Base-by-base conservation (phyloP, 371 early-diverging fungal species). In the Mucor plumbeus region DNA sequence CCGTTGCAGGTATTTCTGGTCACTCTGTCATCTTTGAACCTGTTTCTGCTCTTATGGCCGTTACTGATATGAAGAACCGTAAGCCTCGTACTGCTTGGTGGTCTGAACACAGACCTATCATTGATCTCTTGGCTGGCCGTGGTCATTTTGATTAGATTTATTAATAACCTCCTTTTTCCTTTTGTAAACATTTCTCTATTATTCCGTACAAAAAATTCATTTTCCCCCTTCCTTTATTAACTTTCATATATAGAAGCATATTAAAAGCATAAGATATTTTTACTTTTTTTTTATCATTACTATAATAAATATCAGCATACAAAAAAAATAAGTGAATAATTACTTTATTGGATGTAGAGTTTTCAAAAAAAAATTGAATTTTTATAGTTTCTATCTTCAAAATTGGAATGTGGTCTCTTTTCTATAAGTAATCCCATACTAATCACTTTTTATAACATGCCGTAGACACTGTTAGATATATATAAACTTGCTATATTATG, bases 1-100 rank as follows among this genome's bases (percentile, higher is more conserved):
- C 82, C 31, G 94, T 97, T 5, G 89, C 96, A 44, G 99, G 99
- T 59, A 88, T 96, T 63, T 75, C 84, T 14, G 96, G 95, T 39
- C 90, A 90, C 38, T 80, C 86, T 26, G 87, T 94, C 57, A 81
- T 82, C 34, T 94, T 89, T 68, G 85, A 91, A 9, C 90, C 95
- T 38, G 87, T 96, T 4, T 74, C 78, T 64, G 84, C 86, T 5
- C 75, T 94, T 11, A 64, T 91, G 48, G 74, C 82, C 19, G 78
- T 88, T 7, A 95, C 96, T 0, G 91, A 97, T 77, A 77, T 91
- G 78, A 89, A 88, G 76, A 88, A 93, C 68, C 86, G 96, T 41
- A 90, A 90, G 59, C 86, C 88, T 15, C 86, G 73, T 43, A 77
- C 80, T 31, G 80, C 87, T 11, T 95, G 95, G 95, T 98, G 97